Conservation (phyloP, 169 alveolate species). For the Babesia gibsoni region DNA sequence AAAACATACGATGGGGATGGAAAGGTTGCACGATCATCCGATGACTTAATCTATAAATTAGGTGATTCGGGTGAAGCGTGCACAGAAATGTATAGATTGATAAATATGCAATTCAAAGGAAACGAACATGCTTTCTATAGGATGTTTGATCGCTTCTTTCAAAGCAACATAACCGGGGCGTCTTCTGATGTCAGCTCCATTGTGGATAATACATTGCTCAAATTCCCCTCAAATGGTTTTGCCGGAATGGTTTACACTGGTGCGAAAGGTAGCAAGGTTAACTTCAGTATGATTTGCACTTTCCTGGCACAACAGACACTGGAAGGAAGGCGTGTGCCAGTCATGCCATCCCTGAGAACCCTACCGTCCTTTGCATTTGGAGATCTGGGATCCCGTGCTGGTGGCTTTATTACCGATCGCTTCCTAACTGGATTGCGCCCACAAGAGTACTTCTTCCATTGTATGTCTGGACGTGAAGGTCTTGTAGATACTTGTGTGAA, state of each 20-base stretch:
- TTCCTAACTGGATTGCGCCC: constrained; percentile 95
- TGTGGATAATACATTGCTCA: constrained; percentile 62
- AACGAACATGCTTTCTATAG: constrained; percentile 42
- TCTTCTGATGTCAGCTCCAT: constrained; percentile 62
- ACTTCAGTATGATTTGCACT: constrained; percentile 91
- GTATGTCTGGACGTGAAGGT: constrained; percentile 99
- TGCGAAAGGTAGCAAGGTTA: constrained; percentile 94
- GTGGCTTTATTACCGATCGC: constrained; percentile 96
- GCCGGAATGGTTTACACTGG: constrained; percentile 98
- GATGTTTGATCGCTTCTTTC: constrained; percentile 66
- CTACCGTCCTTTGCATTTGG: constrained; percentile 92
- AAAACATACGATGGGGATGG: constrained; percentile 20
- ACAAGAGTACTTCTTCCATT: constrained; percentile 97
- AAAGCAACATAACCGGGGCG: constrained; percentile 64
- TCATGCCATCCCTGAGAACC: constrained; percentile 91
- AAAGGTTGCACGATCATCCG: neutral
- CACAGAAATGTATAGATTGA: constrained; percentile 50
- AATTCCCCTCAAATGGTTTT: constrained; percentile 94
- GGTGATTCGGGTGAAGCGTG: constrained; percentile 60
- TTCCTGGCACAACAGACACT: constrained; percentile 93
- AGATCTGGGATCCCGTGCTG: constrained; percentile 94
- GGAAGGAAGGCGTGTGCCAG: constrained; percentile 95
- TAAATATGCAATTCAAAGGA: constrained; percentile 54
- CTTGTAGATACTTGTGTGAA: constrained; percentile 98
- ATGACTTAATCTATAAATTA: constrained; percentile 35